Evolutionary conservation across 352 stramenopile genomes (phyloP).

Genomic region (Phytophthora sp.): DNA sequence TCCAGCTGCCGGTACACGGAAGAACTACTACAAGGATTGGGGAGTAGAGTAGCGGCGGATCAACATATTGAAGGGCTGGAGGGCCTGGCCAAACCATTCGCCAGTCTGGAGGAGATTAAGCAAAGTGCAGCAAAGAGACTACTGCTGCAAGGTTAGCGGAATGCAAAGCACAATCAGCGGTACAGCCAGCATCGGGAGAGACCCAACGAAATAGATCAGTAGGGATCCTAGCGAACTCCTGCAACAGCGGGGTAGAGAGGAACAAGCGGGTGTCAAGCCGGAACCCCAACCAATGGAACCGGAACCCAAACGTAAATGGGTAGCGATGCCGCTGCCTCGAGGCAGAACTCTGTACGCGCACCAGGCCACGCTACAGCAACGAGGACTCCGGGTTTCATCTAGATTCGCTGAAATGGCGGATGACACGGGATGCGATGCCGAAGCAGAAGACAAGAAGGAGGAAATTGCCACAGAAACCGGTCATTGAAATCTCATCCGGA

Average conservation of each 20-base stretch:
- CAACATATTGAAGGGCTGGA: neutral
- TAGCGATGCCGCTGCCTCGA: too few species aligned
- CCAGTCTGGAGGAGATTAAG: too few species aligned
- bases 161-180: neutral
- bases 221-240: neutral
- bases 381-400: too few species aligned
- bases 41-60: neutral
- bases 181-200: neutral
- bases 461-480: neutral
- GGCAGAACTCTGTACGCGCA: too few species aligned
- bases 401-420: neutral
- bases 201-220: neutral
- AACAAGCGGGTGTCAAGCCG: too few species aligned
- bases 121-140: neutral
- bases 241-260: too few species aligned
- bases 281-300: too few species aligned
- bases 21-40: neutral
- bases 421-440: neutral
- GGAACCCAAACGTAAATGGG: too few species aligned
- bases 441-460: neutral
- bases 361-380: too few species aligned
- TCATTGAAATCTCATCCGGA: neutral
- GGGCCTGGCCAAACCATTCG: conserved; percentile 1
- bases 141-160: neutral
- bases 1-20: neutral